These are phyloP conservation scores for Antrodiella citrinella DNA, from an alignment of 768 basidiomycete species.

Conservation along the genomic window DNA sequence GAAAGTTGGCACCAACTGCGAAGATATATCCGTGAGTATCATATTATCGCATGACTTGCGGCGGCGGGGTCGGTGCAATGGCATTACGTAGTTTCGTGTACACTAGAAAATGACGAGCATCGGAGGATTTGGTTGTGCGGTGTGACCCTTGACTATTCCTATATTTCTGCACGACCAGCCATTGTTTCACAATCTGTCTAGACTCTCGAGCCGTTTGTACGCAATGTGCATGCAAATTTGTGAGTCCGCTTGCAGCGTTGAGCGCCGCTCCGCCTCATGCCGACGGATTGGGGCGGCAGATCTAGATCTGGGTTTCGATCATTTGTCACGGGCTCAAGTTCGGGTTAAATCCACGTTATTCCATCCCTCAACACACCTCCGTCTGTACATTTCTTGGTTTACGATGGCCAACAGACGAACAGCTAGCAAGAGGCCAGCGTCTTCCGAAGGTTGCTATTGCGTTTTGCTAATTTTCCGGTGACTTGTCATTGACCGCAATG, in stretches of 20 bases:
- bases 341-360: constrained; percentile 3
- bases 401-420: neutral
- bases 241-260: neutral
- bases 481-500: neutral
- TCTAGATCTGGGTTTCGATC: constrained; percentile 8
- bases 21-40: too few relatives aligned
- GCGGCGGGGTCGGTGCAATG: too few relatives aligned
- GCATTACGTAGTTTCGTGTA: too few relatives aligned
- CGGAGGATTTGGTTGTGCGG: too few relatives aligned
- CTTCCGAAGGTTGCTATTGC: neutral
- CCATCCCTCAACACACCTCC: constrained; percentile 2
- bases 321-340: constrained; percentile 8
- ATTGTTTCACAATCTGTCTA: too few relatives aligned
- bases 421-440: neutral
- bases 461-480: neutral
- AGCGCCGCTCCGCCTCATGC: neutral
- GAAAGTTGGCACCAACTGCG: constrained; percentile 43
- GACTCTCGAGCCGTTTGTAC: too few relatives aligned
- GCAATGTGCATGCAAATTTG: too few relatives aligned
- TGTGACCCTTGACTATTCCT: too few relatives aligned
- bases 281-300: constrained; percentile 5
- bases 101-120: too few relatives aligned
- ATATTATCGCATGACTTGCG: too few relatives aligned
- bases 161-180: too few relatives aligned
- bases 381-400: neutral